These are phyloP conservation scores for Globisporangium ultimum DNA, from an alignment of 352 stramenopile species.

Conservation along the genomic window DNA sequence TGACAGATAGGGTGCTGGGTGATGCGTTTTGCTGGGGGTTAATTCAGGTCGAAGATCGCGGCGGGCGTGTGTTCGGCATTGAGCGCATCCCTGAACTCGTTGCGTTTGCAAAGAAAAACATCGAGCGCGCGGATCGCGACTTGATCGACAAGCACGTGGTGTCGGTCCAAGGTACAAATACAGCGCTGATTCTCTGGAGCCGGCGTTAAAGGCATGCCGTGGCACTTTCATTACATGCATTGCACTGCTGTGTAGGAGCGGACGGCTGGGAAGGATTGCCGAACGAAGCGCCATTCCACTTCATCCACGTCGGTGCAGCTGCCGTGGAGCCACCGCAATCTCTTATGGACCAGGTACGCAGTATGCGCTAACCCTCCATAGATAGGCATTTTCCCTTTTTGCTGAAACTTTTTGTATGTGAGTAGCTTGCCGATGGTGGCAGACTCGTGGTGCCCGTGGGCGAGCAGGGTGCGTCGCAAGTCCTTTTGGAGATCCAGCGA, in stretches of 20 bases:
- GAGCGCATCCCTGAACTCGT: constrained; percentile 89
- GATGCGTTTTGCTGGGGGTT: not conserved
- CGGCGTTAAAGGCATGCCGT: too few relatives aligned
- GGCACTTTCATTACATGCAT: not conserved
- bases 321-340: constrained; percentile 82
- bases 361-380: not conserved
- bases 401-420: not conserved
- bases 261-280: constrained; percentile 93
- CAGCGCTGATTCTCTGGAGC: too few relatives aligned
- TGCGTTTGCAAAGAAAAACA: constrained; percentile 78
- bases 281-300: constrained; percentile 91
- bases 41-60: constrained; percentile 19
- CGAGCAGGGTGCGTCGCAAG: constrained; percentile 48
- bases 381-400: not conserved
- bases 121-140: constrained; percentile 74
- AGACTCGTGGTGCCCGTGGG: constrained; percentile 93
- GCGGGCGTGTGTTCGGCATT: constrained; percentile 84
- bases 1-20: not conserved
- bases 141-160: constrained; percentile 64
- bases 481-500: constrained; percentile 75
- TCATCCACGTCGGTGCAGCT: constrained; percentile 96
- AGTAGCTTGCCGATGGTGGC: constrained; percentile 67
- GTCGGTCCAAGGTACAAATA: constrained; percentile 36
- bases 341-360: constrained; percentile 85
- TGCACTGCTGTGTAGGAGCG: constrained; percentile 20